These are phyloP conservation scores for Zygoascus tannicola DNA, from an alignment of 805 yeast genomes.

Conservation along the genomic window DNA sequence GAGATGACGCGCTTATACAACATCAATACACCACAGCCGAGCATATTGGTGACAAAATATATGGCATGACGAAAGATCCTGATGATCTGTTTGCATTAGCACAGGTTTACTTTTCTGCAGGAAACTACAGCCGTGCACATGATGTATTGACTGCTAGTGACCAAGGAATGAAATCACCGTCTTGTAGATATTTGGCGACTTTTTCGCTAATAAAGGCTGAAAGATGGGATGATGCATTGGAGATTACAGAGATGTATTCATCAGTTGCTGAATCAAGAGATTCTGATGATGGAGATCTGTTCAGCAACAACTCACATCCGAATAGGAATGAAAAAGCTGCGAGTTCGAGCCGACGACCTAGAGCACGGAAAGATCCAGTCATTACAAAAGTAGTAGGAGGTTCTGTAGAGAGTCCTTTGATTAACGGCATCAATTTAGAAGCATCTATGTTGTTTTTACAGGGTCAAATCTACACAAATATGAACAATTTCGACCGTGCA, in stretches of 20 bases:
- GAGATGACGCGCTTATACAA: slow-evolving; percentile 87
- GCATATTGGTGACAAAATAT: slow-evolving; percentile 83
- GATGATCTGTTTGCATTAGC: slow-evolving; percentile 96
- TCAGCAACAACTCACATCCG: no score
- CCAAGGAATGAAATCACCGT: slow-evolving; percentile 46
- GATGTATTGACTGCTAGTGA: slow-evolving; percentile 51
- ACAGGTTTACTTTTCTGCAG: slow-evolving; percentile 71
- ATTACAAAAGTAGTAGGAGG: not conserved
- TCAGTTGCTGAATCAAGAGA: not conserved
- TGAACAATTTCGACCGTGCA: slow-evolving; percentile 76
- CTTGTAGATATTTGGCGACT: slow-evolving; percentile 76
- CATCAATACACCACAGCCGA: slow-evolving; percentile 88
- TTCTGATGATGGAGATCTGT: not conserved
- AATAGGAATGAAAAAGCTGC: not conserved
- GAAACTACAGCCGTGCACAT: slow-evolving; percentile 71
- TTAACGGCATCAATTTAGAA: slow-evolving; percentile 70
- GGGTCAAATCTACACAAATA: slow-evolving; percentile 74
- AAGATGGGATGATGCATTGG: slow-evolving; percentile 81
- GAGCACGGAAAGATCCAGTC: not conserved
- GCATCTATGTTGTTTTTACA: slow-evolving; percentile 79
- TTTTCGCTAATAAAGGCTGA: slow-evolving; percentile 59
- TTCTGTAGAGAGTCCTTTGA: slow-evolving; percentile 23
- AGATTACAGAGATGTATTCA: slow-evolving; percentile 65
- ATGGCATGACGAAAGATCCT: slow-evolving; percentile 73
- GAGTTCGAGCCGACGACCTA: not conserved